These are phyloP conservation scores for Zasmidium cellare DNA, from an alignment of 2,329 filamentous ascomycete genomes.

Conservation along the genomic window DNA sequence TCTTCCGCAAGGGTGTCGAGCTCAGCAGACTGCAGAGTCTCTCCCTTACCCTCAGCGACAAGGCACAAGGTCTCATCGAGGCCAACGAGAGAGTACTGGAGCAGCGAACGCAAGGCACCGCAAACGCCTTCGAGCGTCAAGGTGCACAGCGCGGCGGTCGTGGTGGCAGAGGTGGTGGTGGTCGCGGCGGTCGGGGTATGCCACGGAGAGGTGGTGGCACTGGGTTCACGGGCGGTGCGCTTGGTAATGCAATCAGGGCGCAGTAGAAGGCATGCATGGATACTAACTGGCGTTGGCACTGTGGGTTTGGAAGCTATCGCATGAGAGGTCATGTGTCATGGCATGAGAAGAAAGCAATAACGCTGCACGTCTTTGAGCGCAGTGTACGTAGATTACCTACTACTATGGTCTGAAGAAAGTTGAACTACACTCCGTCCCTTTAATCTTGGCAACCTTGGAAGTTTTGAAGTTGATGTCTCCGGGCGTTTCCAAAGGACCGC, in stretches of 20 bases:
- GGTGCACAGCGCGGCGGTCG: slow-evolving; percentile 72
- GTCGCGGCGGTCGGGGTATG: slow-evolving; percentile 58
- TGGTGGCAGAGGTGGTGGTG: slow-evolving; percentile 63
- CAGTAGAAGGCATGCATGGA: slow-evolving; percentile 32
- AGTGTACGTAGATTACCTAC: background rate
- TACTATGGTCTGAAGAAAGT: background rate
- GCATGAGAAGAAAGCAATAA: background rate
- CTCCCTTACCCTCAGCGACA: slow-evolving; percentile 90
- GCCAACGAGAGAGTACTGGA: slow-evolving; percentile 96
- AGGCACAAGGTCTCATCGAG: slow-evolving; percentile 94
- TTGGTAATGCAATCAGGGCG: slow-evolving; percentile 60
- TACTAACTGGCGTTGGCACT: slow-evolving; percentile 12
- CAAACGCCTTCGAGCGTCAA: slow-evolving; percentile 93
- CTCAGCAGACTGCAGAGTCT: slow-evolving; percentile 93
- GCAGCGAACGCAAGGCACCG: slow-evolving; percentile 92
- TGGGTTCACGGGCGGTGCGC: slow-evolving; percentile 78
- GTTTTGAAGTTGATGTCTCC: too few relatives aligned
- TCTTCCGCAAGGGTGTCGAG: slow-evolving; percentile 99
- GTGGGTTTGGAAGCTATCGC: slow-evolving; percentile 3
- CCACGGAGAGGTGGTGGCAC: slow-evolving; percentile 75
- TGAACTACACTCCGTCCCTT: background rate
- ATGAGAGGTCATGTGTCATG: slow-evolving; percentile 1
- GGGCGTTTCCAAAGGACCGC: too few relatives aligned
- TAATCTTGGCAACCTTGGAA: too few relatives aligned
- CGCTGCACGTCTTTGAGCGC: background rate